Conservation (phyloP, 2,329 filamentous ascomycete species). For the Zymoseptoria ardabiliae region DNA sequence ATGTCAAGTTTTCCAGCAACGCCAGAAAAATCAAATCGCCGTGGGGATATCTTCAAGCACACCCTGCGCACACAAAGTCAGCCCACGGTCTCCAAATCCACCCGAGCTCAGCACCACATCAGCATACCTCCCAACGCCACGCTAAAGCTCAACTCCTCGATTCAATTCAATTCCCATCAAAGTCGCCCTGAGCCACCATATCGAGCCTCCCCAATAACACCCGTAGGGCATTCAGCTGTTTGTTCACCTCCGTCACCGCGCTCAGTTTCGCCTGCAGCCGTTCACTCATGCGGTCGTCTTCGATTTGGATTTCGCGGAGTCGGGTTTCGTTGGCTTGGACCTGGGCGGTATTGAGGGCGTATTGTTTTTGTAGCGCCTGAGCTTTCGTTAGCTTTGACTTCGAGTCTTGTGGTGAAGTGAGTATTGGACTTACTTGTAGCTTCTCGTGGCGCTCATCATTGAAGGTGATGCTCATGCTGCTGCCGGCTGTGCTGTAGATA, state of each 20-base stretch:
- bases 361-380: conserved; percentile 12
- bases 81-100: background rate
- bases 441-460: conserved; percentile 1
- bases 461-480: conserved; percentile 8
- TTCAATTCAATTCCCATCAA: conserved; percentile 5
- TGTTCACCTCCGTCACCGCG: conserved; percentile 12
- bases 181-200: conserved; percentile 8
- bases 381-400: background rate
- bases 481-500: conserved; percentile 7
- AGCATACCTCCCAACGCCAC: background rate
- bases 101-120: no score
- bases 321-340: conserved; percentile 15
- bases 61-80: no score
- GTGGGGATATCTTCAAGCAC: no score
- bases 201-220: conserved; percentile 11
- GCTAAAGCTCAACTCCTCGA: background rate
- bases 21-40: no score
- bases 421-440: background rate
- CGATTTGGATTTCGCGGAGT: conserved; percentile 10
- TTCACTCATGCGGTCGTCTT: conserved; percentile 8
- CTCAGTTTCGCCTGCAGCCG: conserved; percentile 8
- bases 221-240: conserved; percentile 9
- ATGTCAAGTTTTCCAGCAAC: no score
- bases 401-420: background rate
- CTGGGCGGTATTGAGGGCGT: conserved; percentile 14